Evolutionary conservation across 169 alveolate genomes (phyloP).

Genomic region (Neospora caninum): DNA sequence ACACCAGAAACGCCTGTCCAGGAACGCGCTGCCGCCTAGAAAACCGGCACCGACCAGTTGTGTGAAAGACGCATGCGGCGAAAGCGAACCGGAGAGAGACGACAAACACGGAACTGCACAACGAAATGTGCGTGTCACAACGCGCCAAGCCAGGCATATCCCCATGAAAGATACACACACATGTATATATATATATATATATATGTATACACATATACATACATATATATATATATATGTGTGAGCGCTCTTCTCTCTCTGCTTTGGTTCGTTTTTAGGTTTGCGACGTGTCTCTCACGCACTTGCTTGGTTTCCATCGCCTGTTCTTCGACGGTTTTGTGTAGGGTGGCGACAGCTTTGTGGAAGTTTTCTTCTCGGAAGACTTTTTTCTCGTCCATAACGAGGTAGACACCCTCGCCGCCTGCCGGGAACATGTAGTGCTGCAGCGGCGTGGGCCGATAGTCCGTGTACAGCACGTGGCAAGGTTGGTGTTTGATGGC

Average conservation of each 20-base stretch:
- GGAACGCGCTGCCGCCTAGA: neutral
- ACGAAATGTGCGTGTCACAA: neutral
- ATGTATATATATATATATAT: neutral
- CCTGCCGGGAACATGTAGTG: constrained; percentile 96
- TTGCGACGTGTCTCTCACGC: neutral
- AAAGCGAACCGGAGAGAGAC: too few species aligned
- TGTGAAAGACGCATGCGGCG: too few species aligned
- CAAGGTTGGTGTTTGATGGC: constrained; percentile 97
- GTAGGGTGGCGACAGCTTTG: constrained; percentile 65
- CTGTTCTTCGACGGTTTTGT: constrained; percentile 44
- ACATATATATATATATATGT: constrained; percentile 7
- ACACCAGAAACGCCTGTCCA: neutral
- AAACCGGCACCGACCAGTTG: too few species aligned
- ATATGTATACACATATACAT: neutral
- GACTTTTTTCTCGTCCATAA: constrained; percentile 91
- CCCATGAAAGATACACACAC: neutral
- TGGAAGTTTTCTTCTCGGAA: constrained; percentile 82
- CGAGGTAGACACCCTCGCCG: constrained; percentile 93
- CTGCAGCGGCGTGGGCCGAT: constrained; percentile 98
- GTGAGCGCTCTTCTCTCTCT: neutral
- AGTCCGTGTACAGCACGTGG: constrained; percentile 97
- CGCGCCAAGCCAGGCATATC: too few species aligned
- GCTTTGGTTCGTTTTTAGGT: too few species aligned
- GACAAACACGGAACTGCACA: too few species aligned
- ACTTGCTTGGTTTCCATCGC: constrained; percentile 28